A percentile compares a stretch with the other conserved stretches of the same genome.
Conservation (phyloP, 495 filamentous ascomycete genomes). For the Penicillium robsamsonii region DNA sequence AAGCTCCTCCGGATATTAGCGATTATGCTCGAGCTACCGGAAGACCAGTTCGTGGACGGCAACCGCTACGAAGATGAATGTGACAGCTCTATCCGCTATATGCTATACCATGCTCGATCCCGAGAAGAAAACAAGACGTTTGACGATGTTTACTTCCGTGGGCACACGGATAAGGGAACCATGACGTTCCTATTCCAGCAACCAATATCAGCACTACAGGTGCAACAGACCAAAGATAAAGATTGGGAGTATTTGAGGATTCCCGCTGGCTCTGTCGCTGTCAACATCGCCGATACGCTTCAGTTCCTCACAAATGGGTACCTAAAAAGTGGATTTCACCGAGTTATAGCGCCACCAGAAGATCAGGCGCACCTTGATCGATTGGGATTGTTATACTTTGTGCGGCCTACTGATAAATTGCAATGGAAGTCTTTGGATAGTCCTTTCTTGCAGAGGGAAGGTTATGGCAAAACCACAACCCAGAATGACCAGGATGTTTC, state of each 20-base stretch:
- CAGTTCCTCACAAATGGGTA: conserved; percentile 41
- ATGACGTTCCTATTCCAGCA: conserved; percentile 57
- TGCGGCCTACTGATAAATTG: conserved; percentile 33
- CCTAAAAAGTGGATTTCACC: conserved; percentile 46
- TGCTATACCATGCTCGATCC: conserved; percentile 49
- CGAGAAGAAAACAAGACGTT: conserved; percentile 40
- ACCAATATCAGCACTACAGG: conserved; percentile 54
- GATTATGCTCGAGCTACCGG: conserved; percentile 51
- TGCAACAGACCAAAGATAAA: conserved; percentile 25
- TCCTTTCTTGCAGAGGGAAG: conserved; percentile 15
- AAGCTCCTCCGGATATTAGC: conserved; percentile 50
- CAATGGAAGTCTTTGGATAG: conserved; percentile 19
- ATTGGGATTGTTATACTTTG: conserved; percentile 48
- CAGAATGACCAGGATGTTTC: conserved; percentile 12
- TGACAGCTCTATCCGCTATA: conserved; percentile 52
- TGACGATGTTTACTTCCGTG: conserved; percentile 43
- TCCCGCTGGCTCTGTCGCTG: conserved; percentile 33
- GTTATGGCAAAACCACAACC: conserved; percentile 6
- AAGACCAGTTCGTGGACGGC: conserved; percentile 46
- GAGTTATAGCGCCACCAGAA: conserved; percentile 44
- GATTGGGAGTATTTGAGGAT: conserved; percentile 26
- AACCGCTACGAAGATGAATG: conserved; percentile 51
- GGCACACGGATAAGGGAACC: conserved; percentile 54
- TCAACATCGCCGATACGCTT: conserved; percentile 50
- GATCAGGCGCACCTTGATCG: conserved; percentile 47